Evolutionary conservation across 2,329 filamentous ascomycete genomes (phyloP), one percentile per base, ranked within the genome.

Genomic region (Monosporascus sp.): DNA sequence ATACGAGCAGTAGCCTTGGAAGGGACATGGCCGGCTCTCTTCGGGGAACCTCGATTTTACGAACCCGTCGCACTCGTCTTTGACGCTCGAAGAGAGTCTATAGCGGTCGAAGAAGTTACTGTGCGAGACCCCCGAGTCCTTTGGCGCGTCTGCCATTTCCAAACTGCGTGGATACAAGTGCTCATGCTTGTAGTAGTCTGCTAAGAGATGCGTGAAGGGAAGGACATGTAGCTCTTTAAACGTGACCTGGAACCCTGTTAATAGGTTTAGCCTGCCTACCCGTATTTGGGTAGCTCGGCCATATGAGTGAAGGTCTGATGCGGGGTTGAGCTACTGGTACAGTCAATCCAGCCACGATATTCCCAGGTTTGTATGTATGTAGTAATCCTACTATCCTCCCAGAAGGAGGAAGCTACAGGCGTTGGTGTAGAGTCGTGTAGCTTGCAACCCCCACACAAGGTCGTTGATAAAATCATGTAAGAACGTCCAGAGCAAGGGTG

Each of bases 1-100:
- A 58, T 79, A 74, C 2, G 78, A 81, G 57, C 78, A 82, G 56
- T 77, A 79, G 19, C 78, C 78, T 57, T 81, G 78, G 5, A 68
- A 68, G 7, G 68, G 59, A 7, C 68, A 67, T 3, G 72, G 67
- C 3, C 59, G 56, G 26, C 74, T 61, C 3, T 59, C 50, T n/a
- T 55, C 56, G 0, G 70, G 67, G 48, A 72, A 76, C 0, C 57
- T 60, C 17, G 62, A 50, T 40, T 52, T 55, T 16, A 69, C 66
- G 48, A 74, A 72, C 3, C 58, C 56, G 50, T 74, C 64, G 61
- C 68, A 68, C 37, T 64, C 58, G 8, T 62, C 54, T 48, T 62
- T 65, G n/a, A 60, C 57, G 16, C 49, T 58, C 16, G 53, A 5
- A 3, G 65, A 58, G 24, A 68, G 55, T n/a, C 59, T 56, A 50